Evolutionary conservation across 495 filamentous ascomycete genomes (phyloP), one percentile per base, ranked within the genome.

Genomic region (Aspergillus conjunctus): DNA sequence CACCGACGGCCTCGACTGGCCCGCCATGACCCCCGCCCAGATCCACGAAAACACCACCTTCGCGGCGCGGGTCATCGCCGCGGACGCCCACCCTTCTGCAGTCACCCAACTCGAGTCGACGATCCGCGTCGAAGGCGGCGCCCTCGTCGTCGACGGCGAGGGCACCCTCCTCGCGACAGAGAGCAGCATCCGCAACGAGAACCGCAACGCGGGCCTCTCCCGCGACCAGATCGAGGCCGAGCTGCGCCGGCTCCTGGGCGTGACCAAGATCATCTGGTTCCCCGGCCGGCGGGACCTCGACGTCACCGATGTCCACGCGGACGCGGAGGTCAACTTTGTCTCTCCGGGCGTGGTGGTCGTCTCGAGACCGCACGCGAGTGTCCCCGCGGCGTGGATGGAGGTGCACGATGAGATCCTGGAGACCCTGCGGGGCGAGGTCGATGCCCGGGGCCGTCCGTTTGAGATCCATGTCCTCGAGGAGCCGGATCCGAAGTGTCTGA

Each of bases 141-240:
- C 69, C 1, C 64, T 76, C 26, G 71, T 72, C 22, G 60, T 76
- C 37, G 73, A 76, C 22, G 73, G 73, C 1, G 63, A 76, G 21
- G 72, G 73, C 2, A 76, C 72, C 3, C 64, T 76, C 14, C 61
- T 76, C 57, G 73, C 71, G 11, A 68, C 66, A 45, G 73, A 73
- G 56, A 76, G 73, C 54, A 71, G 68, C 37, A 71, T 76, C 54
- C 37, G 70, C 11, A 68, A 67, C 12, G 32, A 59, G 6, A 60
- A 68, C 31, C 66, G 73, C 9, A 76, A 75, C 51, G 63, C 60
- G n/a, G 71, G 66, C 0, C 18, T 74, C 4, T 54, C 52, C 1
- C 66, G 61, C 1, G 41, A 10, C 0, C 59, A 59, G 4, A 63
- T 73, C 6, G 73, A 76, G 46, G 39, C 12, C 7, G 71, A 74